phyloP scores from a whole-genome alignment of 306 rosid species.

The Hippophae tibetana region DNA sequence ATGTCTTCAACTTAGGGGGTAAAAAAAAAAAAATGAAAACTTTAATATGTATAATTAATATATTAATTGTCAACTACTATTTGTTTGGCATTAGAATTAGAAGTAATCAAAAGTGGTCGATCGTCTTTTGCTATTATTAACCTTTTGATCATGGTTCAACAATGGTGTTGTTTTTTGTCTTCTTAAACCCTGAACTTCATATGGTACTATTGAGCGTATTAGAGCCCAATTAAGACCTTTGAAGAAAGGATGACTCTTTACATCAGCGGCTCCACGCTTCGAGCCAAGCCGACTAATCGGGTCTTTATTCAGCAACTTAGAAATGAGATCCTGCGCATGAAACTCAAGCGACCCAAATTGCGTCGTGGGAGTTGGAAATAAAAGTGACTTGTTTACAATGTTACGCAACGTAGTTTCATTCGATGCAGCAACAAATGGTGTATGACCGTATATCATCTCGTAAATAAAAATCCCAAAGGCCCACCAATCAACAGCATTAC shows the following conservation, averaged over 20 bases:
- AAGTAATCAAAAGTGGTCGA: constrained; percentile 38
- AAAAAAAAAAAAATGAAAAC: too few species aligned
- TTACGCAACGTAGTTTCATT: constrained; percentile 57
- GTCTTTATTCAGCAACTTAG: constrained; percentile 52
- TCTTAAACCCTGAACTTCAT: constrained; percentile 41
- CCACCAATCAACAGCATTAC: constrained; percentile 99
- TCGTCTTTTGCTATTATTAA: neutral
- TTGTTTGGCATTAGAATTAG: constrained; percentile 13
- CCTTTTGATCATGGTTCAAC: neutral
- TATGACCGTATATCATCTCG: constrained; percentile 79
- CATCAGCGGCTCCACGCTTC: constrained; percentile 89
- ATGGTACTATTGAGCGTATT: constrained; percentile 61
- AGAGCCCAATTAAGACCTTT: constrained; percentile 58
- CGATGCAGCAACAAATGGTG: constrained; percentile 64
- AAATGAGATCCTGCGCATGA: constrained; percentile 65
- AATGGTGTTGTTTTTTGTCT: constrained; percentile 42
- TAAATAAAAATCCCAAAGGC: constrained; percentile 77
- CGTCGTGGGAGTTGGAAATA: constrained; percentile 38
- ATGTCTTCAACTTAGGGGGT: too few species aligned
- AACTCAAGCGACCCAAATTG: constrained; percentile 45
- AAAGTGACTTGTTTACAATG: constrained; percentile 57
- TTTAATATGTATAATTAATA: too few species aligned
- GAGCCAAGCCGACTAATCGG: constrained; percentile 71
- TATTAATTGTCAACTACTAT: neutral
- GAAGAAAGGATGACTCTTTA: constrained; percentile 71